These are phyloP conservation scores for Neurospora terricola DNA, from an alignment of 495 filamentous ascomycete species.

Conservation along the genomic window DNA sequence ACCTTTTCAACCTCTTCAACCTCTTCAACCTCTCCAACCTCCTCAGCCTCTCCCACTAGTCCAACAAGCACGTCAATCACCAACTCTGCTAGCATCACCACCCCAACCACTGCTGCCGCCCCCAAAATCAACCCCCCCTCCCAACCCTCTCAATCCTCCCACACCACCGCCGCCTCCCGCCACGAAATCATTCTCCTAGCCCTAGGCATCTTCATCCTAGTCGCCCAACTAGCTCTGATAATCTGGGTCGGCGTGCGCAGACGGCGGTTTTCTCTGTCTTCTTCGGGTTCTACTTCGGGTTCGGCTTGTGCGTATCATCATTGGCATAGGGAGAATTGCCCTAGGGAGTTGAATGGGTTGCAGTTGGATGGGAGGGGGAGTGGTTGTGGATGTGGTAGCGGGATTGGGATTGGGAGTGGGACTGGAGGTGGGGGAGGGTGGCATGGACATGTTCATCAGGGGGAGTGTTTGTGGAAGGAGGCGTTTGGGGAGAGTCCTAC, in stretches of 20 bases:
- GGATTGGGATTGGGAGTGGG: too few species aligned
- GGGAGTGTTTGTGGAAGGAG: slow-evolving; percentile 7
- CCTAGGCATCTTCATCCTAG: slow-evolving; percentile 5
- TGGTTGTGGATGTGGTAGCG: not conserved
- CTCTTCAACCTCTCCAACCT: not conserved
- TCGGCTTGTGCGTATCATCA: not conserved
- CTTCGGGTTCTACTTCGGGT: not conserved
- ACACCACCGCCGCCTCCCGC: not conserved
- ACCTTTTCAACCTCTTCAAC: not conserved
- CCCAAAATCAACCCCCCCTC: not conserved
- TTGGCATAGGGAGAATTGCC: not conserved
- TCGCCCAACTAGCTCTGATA: slow-evolving; percentile 2
- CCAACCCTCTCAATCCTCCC: not conserved
- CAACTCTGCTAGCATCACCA: not conserved
- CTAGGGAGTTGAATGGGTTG: not conserved
- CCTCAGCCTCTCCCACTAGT: too few species aligned
- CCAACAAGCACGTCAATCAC: too few species aligned
- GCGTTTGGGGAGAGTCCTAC: slow-evolving; percentile 2
- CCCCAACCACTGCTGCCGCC: not conserved
- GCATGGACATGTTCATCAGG: not conserved
- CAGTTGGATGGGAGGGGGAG: not conserved
- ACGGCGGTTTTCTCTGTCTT: not conserved
- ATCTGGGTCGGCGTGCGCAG: slow-evolving; percentile 4
- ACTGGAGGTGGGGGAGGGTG: not conserved
- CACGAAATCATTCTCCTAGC: slow-evolving; percentile 12